A percentile compares a stretch with the other conserved stretches of the same genome.
Conservation (phyloP, 2,329 filamentous ascomycete genomes). For the Aspergillus fijiensis region DNA sequence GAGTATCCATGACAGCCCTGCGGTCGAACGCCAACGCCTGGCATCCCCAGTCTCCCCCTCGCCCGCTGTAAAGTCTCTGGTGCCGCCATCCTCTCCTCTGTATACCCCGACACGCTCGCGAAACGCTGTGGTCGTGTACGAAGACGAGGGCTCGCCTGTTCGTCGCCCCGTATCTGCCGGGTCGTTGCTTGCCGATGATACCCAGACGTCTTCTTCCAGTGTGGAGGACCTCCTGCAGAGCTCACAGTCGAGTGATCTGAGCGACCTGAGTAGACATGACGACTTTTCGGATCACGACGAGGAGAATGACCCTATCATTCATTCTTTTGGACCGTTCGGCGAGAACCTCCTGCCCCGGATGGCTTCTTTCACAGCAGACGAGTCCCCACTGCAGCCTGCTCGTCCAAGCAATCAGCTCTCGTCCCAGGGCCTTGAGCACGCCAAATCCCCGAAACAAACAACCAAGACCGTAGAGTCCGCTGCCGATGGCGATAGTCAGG, state of each 20-base stretch:
- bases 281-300: slow-evolving; percentile 80
- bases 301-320: slow-evolving; percentile 90
- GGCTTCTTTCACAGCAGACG: slow-evolving; percentile 69
- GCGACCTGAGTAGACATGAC: slow-evolving; percentile 48
- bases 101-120: slow-evolving; percentile 47
- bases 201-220: slow-evolving; percentile 35
- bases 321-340: slow-evolving; percentile 88
- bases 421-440: slow-evolving; percentile 36
- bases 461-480: slow-evolving; percentile 21
- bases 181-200: slow-evolving; percentile 29
- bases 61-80: slow-evolving; percentile 52
- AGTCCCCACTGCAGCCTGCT: slow-evolving; percentile 58
- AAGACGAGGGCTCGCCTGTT: slow-evolving; percentile 65
- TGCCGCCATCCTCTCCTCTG: slow-evolving; percentile 43
- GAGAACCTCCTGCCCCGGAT: slow-evolving; percentile 80
- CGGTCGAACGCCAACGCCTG: slow-evolving; percentile 61
- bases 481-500: not conserved
- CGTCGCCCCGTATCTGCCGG: slow-evolving; percentile 34
- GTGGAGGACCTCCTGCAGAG: slow-evolving; percentile 29
- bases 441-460: slow-evolving; percentile 31
- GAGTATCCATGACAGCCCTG: slow-evolving; percentile 45
- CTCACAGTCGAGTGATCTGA: slow-evolving; percentile 35
- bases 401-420: slow-evolving; percentile 31
- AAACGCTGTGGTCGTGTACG: slow-evolving; percentile 63
- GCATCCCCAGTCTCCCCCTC: slow-evolving; percentile 76